Base-by-base conservation (phyloP, 495 filamentous ascomycete genomes). In the Penicillium steckii region DNA sequence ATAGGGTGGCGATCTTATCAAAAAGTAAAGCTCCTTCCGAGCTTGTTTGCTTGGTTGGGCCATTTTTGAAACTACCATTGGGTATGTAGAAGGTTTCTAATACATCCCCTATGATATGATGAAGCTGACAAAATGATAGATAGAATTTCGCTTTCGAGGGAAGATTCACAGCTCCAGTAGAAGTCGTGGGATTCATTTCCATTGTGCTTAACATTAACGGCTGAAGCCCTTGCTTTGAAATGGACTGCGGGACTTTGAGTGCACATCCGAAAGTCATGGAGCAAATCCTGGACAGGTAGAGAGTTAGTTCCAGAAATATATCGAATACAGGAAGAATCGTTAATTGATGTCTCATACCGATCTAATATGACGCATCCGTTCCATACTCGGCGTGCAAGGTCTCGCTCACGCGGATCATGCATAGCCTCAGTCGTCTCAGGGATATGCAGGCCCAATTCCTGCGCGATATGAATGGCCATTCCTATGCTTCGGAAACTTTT, bases 381-480 rank as follows among this genome's bases (percentile, higher is more conserved):
- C 57, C 58, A 64, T 12, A 64, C 57, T 38, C 40, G 51, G 21
- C 58, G 42, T 3, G 48, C 42, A 41, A 64, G 46, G 21, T 61
- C 57, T 44, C 54, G 40, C 26, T 53, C 49, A 10, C 26, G 30
- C 13, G 27, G 12, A 24, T 61, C 42, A 15, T 56, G 41, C 12
- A 63, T 58, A 8, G 53, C 44, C 24, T 56, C 61, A 5, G 44
- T 52, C 18, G 44, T 58, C 27, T 47, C 59, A 33, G 53, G 52
- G 12, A 86, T 76, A 59, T 93, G 89, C 27, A 93, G 72, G 3
- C 89, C 89, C 15, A 91, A 65, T 2, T 83, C 83, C 52, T 89
- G 85, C n/a, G 48, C 48, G 12, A 50, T 33, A 43, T 50, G 48
- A 41, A 50, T 50, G 6, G 84, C 86, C 56, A 90, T 87, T n/a